These are phyloP conservation scores for Penicillium sp. DNA, from an alignment of 2,329 filamentous ascomycete genomes.

Conservation along the genomic window DNA sequence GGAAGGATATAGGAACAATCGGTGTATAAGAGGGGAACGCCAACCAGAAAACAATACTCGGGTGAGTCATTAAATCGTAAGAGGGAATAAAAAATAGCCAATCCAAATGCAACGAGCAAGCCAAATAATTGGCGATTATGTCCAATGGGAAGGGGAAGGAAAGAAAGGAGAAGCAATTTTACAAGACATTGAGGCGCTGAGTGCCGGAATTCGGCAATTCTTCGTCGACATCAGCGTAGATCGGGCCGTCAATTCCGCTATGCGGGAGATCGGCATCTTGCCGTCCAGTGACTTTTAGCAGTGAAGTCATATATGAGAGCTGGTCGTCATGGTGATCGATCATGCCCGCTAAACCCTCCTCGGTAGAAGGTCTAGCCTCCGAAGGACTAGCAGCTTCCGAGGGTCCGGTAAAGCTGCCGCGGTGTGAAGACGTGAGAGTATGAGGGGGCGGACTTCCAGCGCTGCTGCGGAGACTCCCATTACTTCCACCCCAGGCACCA, in stretches of 20 bases:
- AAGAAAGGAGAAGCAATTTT: conserved; percentile 1
- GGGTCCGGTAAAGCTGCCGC: conserved; percentile 36
- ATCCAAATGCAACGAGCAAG: conserved; percentile 8
- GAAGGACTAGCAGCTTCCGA: conserved; percentile 34
- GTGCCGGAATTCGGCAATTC: conserved; percentile 14
- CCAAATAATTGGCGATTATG: conserved; percentile 11
- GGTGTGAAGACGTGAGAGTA: conserved; percentile 33
- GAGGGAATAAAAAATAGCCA: conserved; percentile 1
- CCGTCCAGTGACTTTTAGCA: conserved; percentile 6
- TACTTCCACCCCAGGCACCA: conserved; percentile 78
- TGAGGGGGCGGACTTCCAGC: conserved; percentile 45
- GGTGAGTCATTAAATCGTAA: conserved; percentile 15
- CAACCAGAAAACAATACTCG: background rate
- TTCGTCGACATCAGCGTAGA: conserved; percentile 7
- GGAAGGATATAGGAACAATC: background rate
- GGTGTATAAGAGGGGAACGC: background rate
- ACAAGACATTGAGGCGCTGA: conserved; percentile 15
- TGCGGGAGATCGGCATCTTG: conserved; percentile 18
- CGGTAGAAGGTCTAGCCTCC: conserved; percentile 12
- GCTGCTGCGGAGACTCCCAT: conserved; percentile 66
- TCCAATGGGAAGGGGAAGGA: conserved; percentile 4
- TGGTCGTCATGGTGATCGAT: conserved; percentile 14
- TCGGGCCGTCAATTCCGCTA: conserved; percentile 14
- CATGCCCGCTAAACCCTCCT: conserved; percentile 11
- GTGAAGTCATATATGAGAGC: conserved; percentile 9